Percentiles rank a stretch among this genome's conserved stretches.
Evolutionary conservation across 148 eudicot species (phyloP).

Genomic region (Camellia lanceoleosa): DNA sequence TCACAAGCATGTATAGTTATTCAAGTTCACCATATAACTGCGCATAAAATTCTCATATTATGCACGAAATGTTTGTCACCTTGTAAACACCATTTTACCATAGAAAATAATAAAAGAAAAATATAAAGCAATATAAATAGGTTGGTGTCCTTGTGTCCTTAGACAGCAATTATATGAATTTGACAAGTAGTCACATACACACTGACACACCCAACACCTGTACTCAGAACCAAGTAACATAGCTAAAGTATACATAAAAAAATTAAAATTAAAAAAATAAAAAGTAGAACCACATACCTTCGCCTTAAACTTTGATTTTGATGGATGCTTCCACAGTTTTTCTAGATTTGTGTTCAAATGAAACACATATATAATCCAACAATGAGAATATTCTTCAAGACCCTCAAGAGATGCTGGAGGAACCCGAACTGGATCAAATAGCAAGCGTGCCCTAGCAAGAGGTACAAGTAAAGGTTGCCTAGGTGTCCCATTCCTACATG

Average conservation of each 20-base stretch:
- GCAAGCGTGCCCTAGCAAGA: slow-evolving; percentile 77
- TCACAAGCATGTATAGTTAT: background rate
- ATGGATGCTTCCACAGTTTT: slow-evolving; percentile 86
- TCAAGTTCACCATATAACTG: background rate
- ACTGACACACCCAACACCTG: background rate
- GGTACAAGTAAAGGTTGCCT: slow-evolving; percentile 97
- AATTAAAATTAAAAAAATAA: background rate
- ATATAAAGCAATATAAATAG: background rate
- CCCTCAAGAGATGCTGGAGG: slow-evolving; percentile 93
- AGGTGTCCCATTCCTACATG: slow-evolving; percentile 88
- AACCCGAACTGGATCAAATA: slow-evolving; percentile 66
- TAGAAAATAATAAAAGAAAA: background rate
- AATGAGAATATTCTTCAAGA: slow-evolving; percentile 85
- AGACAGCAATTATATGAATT: background rate
- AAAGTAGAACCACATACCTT: slow-evolving; percentile 43
- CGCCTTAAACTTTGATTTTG: slow-evolving; percentile 79
- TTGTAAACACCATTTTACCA: background rate
- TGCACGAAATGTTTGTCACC: background rate
- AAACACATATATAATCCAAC: slow-evolving; percentile 89
- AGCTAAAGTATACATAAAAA: background rate
- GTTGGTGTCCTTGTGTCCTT: background rate
- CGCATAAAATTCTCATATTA: background rate
- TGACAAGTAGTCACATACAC: background rate
- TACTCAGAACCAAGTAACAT: background rate
- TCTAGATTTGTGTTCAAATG: slow-evolving; percentile 92